Evolutionary conservation across 2,329 filamentous ascomycete genomes (phyloP).

Genomic region (Botrytis byssoidea): DNA sequence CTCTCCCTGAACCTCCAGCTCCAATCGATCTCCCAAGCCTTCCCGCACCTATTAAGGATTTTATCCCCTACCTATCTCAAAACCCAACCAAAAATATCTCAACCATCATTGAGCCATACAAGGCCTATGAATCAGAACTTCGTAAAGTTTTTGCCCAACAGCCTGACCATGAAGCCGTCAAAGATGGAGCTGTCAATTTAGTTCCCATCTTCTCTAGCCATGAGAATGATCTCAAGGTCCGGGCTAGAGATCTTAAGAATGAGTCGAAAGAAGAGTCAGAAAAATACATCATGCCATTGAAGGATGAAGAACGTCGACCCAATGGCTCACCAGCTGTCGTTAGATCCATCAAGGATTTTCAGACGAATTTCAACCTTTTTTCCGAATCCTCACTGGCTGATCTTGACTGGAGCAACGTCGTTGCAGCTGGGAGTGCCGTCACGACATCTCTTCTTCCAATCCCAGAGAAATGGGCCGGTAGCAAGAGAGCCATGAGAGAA

Average conservation of each 20-base stretch:
- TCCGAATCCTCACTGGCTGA: conserved; percentile 75
- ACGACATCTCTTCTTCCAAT: conserved; percentile 75
- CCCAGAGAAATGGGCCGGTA: conserved; percentile 57
- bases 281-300: conserved; percentile 68
- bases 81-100: conserved; percentile 53
- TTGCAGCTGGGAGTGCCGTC: conserved; percentile 78
- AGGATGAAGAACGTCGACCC: conserved; percentile 58
- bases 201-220: conserved; percentile 62
- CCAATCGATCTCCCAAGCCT: conserved; percentile 32
- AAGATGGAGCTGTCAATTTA: conserved; percentile 60
- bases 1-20: conserved; percentile 7
- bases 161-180: conserved; percentile 55
- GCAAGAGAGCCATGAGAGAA: conserved; percentile 62
- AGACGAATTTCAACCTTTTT: conserved; percentile 77
- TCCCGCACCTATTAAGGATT: conserved; percentile 34
- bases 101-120: conserved; percentile 64
- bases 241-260: conserved; percentile 56
- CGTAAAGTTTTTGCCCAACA: conserved; percentile 69
- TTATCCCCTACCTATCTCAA: conserved; percentile 51
- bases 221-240: conserved; percentile 57
- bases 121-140: conserved; percentile 64
- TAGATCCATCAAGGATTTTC: conserved; percentile 65
- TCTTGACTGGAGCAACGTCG: conserved; percentile 78
- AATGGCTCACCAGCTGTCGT: conserved; percentile 68
- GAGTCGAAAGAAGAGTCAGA: conserved; percentile 62